Evolutionary conservation across 1,139 yeast species (phyloP).

Genomic region (Sugiyamaella japonica): DNA sequence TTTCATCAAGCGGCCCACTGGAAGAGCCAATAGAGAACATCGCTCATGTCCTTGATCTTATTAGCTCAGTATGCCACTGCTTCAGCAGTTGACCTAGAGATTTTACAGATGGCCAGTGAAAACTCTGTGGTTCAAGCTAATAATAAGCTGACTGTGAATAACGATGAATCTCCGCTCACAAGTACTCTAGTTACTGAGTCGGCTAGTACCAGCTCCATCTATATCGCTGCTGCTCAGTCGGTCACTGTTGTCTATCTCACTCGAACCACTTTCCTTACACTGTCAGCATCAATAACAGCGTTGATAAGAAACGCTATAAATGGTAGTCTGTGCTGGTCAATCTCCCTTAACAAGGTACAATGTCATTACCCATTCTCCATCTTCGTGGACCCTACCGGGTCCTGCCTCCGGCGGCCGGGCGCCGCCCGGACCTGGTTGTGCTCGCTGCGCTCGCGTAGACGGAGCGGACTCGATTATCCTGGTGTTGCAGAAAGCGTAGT

Average conservation of each 20-base stretch:
- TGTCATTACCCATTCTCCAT: too few species aligned
- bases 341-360: too few species aligned
- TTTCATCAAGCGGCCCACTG: neutral
- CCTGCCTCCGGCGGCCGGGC: too few species aligned
- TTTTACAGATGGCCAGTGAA: conserved; percentile 15
- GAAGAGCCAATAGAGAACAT: too few species aligned
- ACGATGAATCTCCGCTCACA: too few species aligned
- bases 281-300: neutral
- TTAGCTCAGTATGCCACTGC: conserved; percentile 1
- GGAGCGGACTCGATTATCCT: too few species aligned
- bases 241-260: conserved; percentile 2
- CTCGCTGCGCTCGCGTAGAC: too few species aligned
- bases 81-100: conserved; percentile 12
- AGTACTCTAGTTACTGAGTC: neutral
- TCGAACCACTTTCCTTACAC: conserved; percentile 2
- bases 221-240: neutral
- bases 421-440: too few species aligned
- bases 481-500: too few species aligned
- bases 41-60: neutral
- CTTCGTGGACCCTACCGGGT: too few species aligned
- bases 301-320: too few species aligned
- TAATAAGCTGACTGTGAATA: neutral
- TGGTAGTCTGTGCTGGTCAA: too few species aligned
- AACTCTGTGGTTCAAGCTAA: neutral
- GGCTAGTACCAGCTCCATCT: neutral